Evolutionary conservation across 2,329 filamentous ascomycete genomes (phyloP), one percentile per base, ranked within the genome.

Genomic region (Pyrenochaeta sp.): DNA sequence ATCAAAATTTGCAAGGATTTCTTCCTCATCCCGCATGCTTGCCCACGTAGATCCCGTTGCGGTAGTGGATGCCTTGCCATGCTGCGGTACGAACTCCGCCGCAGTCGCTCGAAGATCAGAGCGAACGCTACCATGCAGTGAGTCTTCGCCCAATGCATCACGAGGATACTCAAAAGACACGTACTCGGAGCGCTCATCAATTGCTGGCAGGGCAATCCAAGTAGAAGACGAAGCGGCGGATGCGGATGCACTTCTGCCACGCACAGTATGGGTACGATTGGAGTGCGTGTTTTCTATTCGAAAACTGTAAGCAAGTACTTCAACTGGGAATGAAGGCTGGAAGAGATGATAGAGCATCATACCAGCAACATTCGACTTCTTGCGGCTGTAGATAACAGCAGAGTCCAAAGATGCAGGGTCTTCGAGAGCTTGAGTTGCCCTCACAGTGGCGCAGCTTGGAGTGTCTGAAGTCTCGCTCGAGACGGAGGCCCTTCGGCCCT

Each of bases 101-200:
- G 66, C 67, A 22, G 64, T 69, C 9, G 67, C 54, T 22, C 67
- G 60, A 14, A 70, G 48, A 15, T 61, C 56, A 0, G 65, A 67
- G 7, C 41, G 21, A 17, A 37, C 22, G 41, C 43, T 60, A 18
- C 56, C 58, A 14, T 45, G 47, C 11, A 38, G 35, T n/a, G 57
- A 62, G n/a, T n/a, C n/a, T n/a, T n/a, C n/a, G n/a, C n/a, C n/a
- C n/a, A n/a, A n/a, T n/a, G n/a, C n/a, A n/a, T n/a, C n/a, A n/a
- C n/a, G n/a, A n/a, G n/a, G n/a, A n/a, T n/a, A n/a, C n/a, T n/a
- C n/a, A n/a, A n/a, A n/a, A n/a, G n/a, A n/a, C n/a, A n/a, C n/a
- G n/a, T n/a, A n/a, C n/a, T n/a, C n/a, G n/a, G n/a, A n/a, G n/a
- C n/a, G n/a, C n/a, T n/a, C n/a, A n/a, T n/a, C n/a, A n/a, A 10